Base-by-base conservation (phyloP, 495 filamentous ascomycete species). In the Symbiotaphrina buchneri region DNA sequence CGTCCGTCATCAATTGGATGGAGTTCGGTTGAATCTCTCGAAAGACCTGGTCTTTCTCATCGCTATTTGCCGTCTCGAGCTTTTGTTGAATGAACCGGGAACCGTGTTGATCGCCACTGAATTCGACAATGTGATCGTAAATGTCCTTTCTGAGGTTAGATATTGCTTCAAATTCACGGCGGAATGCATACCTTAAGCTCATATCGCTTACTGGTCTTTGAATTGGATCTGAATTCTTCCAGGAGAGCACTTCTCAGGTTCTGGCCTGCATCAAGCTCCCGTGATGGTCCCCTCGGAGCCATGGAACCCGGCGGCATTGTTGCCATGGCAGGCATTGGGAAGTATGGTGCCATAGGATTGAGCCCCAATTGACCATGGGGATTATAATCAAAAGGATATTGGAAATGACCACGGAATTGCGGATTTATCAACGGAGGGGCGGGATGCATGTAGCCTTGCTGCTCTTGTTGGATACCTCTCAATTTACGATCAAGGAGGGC, bases 1-100 rank as follows among this genome's bases (percentile, higher is more conserved):
- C 74, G 45, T 95, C 90, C 7, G 74, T 85, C 82, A 92, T 94
- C 25, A 95, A 55, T 46, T 84, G 82, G 22, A 92, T 41, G 6
- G 71, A 65, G 42, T 95, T 85, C 0, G 71, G 65, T 39, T 70
- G 60, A 22, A 97, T 77, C 45, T 95, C 90, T 0, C 59, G 58
- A 55, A 93, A 97, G 2, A 95, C 71, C 28, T 74, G 71, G n/a
- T 91, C 80, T 46, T 93, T 94, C 45, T 97, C 87, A 34, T 97
- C 87, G 39, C 82, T 90, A 45, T 93, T 94, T 27, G 90, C 90
- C 2, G 74, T 77, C 55, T 91, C 78, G 16, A 97, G 64, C 47
- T 93, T 95, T 37, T 79, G 69, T 49, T 97, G 87, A 35, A 97
- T 92, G 48, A 94, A 93, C 1, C 87, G 70, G 2, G 90, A 95